Evolutionary conservation across 495 filamentous ascomycete species (phyloP), one percentile per base, ranked within the genome.

Genomic region (Aspergillus kassunensis): DNA sequence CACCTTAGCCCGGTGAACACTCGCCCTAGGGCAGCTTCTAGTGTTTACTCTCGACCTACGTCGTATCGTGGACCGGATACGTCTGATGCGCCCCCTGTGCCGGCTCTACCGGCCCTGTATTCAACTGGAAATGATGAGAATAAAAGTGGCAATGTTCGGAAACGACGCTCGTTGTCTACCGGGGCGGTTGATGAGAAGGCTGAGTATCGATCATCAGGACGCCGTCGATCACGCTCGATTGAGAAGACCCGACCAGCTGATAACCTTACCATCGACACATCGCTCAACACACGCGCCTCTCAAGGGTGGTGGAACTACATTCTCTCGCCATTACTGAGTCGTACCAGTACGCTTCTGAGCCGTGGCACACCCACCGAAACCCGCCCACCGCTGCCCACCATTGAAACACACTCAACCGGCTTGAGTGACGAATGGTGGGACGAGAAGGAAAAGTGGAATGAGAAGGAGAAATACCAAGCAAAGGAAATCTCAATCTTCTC

Each of bases 281-380:
- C 79, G 33, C 60, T 68, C 6, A 79, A 78, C 33, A 77, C 81
- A 37, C 76, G 78, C 10, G 71, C 79, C 30, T 90, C 89, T 4
- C 78, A 81, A 30, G 89, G 89, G 10, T 96, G 91, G 91, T 96
- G 91, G 91, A 91, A 88, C 53, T 79, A 86, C 52, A 79, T 95
- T 35, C 84, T 85, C 2, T 90, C 90, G 1, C 91, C 91, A 0
- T 85, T 95, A 49, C 60, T 82, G 34, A 68, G 74, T 16, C 62
- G 71, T 5, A 72, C 73, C 11, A 75, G 67, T 54, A 70, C 72
- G 6, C 33, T 63, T 1, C 55, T 58, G 8, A 61, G 63, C 31
- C 52, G 59, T 9, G 66, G 54, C 39, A 68, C 64, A n/a, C 64
- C 65, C 4, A 40, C 60, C 4, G 62, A 62, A 24, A 59, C 66